phyloP scores from a whole-genome alignment of 495 filamentous ascomycete genomes.

The Geopyxis carbonaria region DNA sequence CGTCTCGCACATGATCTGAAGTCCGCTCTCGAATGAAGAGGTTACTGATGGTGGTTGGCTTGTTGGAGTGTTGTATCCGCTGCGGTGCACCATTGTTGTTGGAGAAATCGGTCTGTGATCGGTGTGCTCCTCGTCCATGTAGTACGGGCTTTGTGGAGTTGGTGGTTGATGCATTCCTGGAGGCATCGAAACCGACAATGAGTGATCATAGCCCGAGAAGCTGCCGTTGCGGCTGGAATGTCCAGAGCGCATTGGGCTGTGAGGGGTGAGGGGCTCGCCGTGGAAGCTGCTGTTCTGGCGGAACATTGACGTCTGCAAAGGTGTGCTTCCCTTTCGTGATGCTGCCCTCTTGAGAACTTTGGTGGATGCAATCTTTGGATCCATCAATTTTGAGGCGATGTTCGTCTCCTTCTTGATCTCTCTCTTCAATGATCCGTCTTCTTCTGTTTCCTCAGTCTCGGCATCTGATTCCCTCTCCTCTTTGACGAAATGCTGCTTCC shows the following conservation, averaged over 20 bases:
- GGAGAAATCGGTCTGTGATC: constrained; percentile 22
- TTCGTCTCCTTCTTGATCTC: constrained; percentile 23
- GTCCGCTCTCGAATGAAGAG: constrained; percentile 29
- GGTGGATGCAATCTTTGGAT: constrained; percentile 16
- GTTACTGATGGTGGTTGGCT: constrained; percentile 28
- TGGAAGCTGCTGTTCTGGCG: constrained; percentile 11
- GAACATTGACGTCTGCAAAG: constrained; percentile 1
- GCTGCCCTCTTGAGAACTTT: too few relatives aligned
- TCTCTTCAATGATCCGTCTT: constrained; percentile 36
- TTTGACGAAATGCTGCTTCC: constrained; percentile 45
- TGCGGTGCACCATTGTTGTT: constrained; percentile 30
- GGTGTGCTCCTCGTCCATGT: constrained; percentile 19
- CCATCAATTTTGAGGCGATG: constrained; percentile 1
- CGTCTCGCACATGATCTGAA: constrained; percentile 27
- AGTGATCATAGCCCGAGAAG: constrained; percentile 19
- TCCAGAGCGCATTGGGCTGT: constrained; percentile 21
- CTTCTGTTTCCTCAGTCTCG: constrained; percentile 39
- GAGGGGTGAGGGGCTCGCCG: constrained; percentile 23
- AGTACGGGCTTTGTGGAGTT: constrained; percentile 25
- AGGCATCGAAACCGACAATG: constrained; percentile 5
- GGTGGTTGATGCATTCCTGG: constrained; percentile 22
- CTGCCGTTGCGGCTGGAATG: constrained; percentile 21
- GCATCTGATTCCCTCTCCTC: constrained; percentile 37
- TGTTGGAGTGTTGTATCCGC: constrained; percentile 32
- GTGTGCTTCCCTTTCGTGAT: constrained; percentile 18